Evolutionary conservation across 352 stramenopile species (phyloP), one percentile per base, ranked within the genome.

Genomic region (Blastocystis sp.): DNA sequence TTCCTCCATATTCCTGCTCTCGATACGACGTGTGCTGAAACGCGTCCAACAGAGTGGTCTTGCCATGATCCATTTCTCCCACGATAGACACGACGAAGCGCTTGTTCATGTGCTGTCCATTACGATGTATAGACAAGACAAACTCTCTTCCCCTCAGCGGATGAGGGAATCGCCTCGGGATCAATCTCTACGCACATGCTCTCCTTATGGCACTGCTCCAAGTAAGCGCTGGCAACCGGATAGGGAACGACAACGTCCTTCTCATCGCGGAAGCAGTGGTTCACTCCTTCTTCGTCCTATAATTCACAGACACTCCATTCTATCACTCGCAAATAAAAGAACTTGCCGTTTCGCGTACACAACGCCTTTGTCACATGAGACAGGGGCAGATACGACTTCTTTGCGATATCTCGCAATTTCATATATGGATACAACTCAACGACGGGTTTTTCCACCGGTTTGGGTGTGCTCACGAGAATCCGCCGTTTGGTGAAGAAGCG

Each of bases 31-130:
- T 67, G 45, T 85, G 74, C 26, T 67, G 74, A 29, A 85, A 50
- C 13, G 24, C 41, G 29, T 85, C 74, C 51, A 85, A 31, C 9
- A 85, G 37, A 19, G 74, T 85, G 26, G 74, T 85, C 51, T 85
- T 85, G 6, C 74, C 74, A 29, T 85, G 74, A 85, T 85, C 74
- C 74, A 85, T 85, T 67, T 85, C 74, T 51, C 74, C 74, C 12
- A 85, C 55, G 12, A 85, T 55, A 21, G 41, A 55, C 51, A 85
- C 35, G 1, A 85, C 51, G 16, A 59, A 85, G 24, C 60, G 74
- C 45, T 55, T 55, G 9, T 6, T 55, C 45, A 6, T 6, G 16
- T 19, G 16, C 45, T 55, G 0, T 16, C 9, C 45, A 55, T 55
- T 55, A 55, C 16, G 45, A 6, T 16, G 9, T 19, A 19, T 55